A percentile compares a stretch with the other conserved stretches of the same genome.
phyloP scores from a whole-genome alignment of 2,329 filamentous ascomycete genomes.

The Epichloe bromicola region DNA sequence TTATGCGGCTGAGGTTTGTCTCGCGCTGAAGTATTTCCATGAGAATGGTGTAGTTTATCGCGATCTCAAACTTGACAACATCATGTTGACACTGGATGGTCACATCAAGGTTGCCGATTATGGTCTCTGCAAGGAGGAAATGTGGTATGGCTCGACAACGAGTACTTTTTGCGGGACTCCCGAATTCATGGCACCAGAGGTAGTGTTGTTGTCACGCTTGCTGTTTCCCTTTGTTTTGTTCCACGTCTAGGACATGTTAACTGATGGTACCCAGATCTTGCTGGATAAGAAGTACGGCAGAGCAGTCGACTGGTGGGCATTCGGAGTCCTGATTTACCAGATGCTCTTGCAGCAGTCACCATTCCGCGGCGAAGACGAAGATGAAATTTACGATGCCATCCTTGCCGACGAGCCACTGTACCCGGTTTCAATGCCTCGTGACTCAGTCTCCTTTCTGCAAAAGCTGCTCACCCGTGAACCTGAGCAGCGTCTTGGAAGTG shows the following conservation, averaged over 20 bases:
- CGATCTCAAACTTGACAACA: slow-evolving; percentile 88
- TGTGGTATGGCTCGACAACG: slow-evolving; percentile 97
- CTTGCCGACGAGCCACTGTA: slow-evolving; percentile 94
- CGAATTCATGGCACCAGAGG: slow-evolving; percentile 98
- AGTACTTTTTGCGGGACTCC: slow-evolving; percentile 99
- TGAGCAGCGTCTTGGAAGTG: slow-evolving; percentile 81
- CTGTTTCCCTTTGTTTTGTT: background rate
- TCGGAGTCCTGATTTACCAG: slow-evolving; percentile 96
- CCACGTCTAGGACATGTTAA: background rate
- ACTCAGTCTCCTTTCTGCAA: slow-evolving; percentile 94
- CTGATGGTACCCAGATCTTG: slow-evolving; percentile 51
- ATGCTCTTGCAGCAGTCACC: slow-evolving; percentile 98
- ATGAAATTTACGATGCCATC: slow-evolving; percentile 98
- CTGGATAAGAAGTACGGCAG: slow-evolving; percentile 97
- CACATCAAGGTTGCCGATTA: slow-evolving; percentile 99
- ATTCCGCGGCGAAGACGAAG: slow-evolving; percentile 96
- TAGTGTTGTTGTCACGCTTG: slow-evolving; percentile 26
- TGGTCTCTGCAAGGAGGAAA: slow-evolving; percentile 97
- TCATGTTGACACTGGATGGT: slow-evolving; percentile 83
- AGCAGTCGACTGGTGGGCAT: slow-evolving; percentile 98
- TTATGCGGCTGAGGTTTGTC: slow-evolving; percentile 92
- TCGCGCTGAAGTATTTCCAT: slow-evolving; percentile 97
- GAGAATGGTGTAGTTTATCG: slow-evolving; percentile 99
- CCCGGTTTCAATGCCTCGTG: slow-evolving; percentile 98
- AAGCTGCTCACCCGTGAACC: slow-evolving; percentile 94